Evolutionary conservation across 2,329 filamentous ascomycete species (phyloP), one percentile per base, ranked within the genome.

Genomic region (Didymella segeticola): DNA sequence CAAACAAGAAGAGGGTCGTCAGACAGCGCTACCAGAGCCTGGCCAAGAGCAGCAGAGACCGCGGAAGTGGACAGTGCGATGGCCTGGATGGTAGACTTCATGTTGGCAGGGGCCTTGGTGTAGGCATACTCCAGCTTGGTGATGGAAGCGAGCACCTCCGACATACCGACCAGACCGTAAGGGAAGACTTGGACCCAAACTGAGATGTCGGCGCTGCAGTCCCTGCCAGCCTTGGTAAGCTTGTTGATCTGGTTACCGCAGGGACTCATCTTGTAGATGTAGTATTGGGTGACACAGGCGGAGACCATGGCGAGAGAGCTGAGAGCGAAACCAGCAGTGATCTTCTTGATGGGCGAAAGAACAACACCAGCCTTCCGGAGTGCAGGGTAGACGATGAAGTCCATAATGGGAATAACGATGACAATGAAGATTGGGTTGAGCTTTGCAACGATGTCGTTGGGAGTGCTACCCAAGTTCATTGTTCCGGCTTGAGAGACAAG

Each of bases 401-500:
- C 89, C 63, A 87, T 83, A 55, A 92, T 76, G 0, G 69, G 70
- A 20, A 71, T 64, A 2, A 92, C 83, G 67, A 93, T 85, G 63
- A 93, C 83, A 58, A 93, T 85, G 39, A 88, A 85, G 62, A 93
- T 85, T 3, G 89, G 88, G 74, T 93, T 88, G 25, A 93, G 79
- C 75, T 91, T 92, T 67, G 87, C 82, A 64, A 93, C 84, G 47
- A 93, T 79, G 67, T 93, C 89, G 78, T 93, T 93, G 62, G 89
- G 90, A 1, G 90, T 83, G 11, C 86, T 86, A 65, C 88, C 80
- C 3, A 87, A 82, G 43, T 83, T 72, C 88, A 90, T 85, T 39
- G 85, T 86, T 11, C 81, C 80, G 17, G 86, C 87, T 75, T 91
- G 89, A 5, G 86, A 86, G 61, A 86, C 83, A 49, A 88, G 83